Evolutionary conservation across 176 grass and related monocot genomes (phyloP).

Genomic region (Chrysopogon serrulatus): DNA sequence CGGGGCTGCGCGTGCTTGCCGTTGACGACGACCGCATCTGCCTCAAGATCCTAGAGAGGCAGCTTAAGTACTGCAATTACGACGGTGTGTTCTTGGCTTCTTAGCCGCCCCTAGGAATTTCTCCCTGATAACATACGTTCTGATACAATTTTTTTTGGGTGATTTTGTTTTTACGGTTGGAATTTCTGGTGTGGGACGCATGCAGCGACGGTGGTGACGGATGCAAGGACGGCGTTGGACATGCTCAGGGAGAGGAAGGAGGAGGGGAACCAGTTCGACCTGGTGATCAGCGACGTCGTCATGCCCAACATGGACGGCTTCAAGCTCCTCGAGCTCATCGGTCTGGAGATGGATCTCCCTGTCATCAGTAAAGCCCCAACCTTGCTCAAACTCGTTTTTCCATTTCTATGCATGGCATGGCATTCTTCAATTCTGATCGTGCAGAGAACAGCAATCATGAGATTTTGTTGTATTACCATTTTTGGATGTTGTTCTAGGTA

Average conservation of each 20-base stretch:
- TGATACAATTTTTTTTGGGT: neutral
- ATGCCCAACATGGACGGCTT: constrained; percentile 70
- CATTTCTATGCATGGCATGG: neutral
- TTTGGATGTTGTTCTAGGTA: neutral
- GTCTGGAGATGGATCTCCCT: constrained; percentile 72
- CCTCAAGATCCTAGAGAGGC: constrained; percentile 6
- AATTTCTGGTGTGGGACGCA: neutral
- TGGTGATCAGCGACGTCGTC: constrained; percentile 58
- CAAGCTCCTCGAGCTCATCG: constrained; percentile 50
- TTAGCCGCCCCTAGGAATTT: too few relatives aligned
- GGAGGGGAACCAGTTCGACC: constrained; percentile 22
- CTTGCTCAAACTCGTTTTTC: neutral
- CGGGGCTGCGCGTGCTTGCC: constrained; percentile 40
- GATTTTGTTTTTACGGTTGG: neutral
- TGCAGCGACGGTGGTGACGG: constrained; percentile 32
- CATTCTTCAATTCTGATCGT: neutral
- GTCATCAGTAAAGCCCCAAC: constrained; percentile 69
- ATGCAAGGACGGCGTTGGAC: constrained; percentile 27
- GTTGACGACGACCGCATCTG: constrained; percentile 28
- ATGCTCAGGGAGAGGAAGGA: constrained; percentile 42
- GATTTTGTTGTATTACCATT: neutral
- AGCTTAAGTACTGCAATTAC: constrained; percentile 27
- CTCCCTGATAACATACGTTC: neutral
- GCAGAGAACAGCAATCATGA: neutral
- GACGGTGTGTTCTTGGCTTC: neutral